Evolutionary conservation across 2,329 filamentous ascomycete genomes (phyloP).

Genomic region (Monosporascus sp.): DNA sequence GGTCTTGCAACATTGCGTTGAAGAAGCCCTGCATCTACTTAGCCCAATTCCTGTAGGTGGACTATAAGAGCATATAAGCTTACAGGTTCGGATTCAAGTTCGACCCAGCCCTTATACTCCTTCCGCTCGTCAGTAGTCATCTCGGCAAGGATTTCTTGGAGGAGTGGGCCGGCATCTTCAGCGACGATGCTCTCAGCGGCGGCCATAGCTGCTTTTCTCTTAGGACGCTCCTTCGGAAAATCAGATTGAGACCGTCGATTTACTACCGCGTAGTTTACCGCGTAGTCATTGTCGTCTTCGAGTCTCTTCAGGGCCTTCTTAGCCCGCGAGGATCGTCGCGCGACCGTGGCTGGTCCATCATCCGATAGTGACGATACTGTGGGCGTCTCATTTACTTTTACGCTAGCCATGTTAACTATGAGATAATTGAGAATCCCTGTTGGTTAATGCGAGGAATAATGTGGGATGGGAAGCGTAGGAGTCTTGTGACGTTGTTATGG

Average conservation of each 20-base stretch:
- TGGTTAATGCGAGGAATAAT: too few species aligned
- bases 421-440: too few species aligned
- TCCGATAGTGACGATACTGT: slow-evolving; percentile 1
- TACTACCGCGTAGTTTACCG: slow-evolving; percentile 10
- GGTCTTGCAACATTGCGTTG: slow-evolving; percentile 73
- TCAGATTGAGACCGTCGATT: slow-evolving; percentile 6
- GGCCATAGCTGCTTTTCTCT: slow-evolving; percentile 37
- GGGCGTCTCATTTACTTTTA: neutral
- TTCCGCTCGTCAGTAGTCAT: slow-evolving; percentile 47
- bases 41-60: slow-evolving; percentile 3
- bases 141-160: slow-evolving; percentile 41
- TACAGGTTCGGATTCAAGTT: slow-evolving; percentile 87
- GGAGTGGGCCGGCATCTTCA: slow-evolving; percentile 29
- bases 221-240: slow-evolving; percentile 28
- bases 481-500: too few species aligned
- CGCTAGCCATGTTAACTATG: slow-evolving; percentile 1
- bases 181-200: slow-evolving; percentile 25
- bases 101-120: slow-evolving; percentile 68
- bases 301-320: slow-evolving; percentile 15
- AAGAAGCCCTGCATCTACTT: slow-evolving; percentile 61
- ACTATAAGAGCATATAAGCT: slow-evolving; percentile 20
- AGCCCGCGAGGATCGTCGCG: slow-evolving; percentile 15
- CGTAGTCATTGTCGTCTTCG: slow-evolving; percentile 17
- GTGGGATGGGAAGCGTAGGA: too few species aligned
- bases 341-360: slow-evolving; percentile 2